Conservation (phyloP, 495 filamentous ascomycete species). For the Pseudoneurospora amorphoporcata region DNA sequence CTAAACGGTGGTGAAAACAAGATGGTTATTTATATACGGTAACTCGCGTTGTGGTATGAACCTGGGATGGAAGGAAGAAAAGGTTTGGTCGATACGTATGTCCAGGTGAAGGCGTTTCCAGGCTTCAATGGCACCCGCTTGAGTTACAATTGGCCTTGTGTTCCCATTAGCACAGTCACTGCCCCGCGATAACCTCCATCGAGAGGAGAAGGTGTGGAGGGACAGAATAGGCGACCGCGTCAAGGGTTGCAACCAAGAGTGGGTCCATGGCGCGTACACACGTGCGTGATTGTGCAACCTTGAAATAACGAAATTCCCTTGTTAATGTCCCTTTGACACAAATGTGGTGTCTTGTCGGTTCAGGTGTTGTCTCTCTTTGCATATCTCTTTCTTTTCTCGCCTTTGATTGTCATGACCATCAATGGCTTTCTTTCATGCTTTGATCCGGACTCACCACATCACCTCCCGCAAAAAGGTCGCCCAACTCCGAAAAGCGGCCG, state of each 20-base stretch:
- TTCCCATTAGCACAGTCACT: background rate
- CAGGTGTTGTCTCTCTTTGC: background rate
- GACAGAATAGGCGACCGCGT: background rate
- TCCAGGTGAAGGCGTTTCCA: background rate
- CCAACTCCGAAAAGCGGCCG: constrained; percentile 52
- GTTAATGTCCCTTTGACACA: background rate
- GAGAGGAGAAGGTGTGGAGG: background rate
- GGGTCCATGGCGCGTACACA: background rate
- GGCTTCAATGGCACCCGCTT: background rate
- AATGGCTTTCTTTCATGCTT: constrained; percentile 40
- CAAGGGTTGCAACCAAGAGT: background rate
- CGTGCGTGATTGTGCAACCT: background rate
- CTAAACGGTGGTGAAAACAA: background rate
- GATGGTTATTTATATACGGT: background rate
- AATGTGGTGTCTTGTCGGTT: background rate
- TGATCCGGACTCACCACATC: constrained; percentile 75
- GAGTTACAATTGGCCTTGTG: background rate
- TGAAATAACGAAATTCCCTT: background rate
- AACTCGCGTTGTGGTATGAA: background rate
- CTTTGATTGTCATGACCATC: background rate
- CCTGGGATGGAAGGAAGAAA: background rate
- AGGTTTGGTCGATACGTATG: background rate
- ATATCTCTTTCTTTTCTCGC: background rate
- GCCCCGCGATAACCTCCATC: background rate
- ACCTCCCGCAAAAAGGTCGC: constrained; percentile 70